phyloP scores from a whole-genome alignment of 2,329 filamentous ascomycete species.

The Trichoderma atrobrunneum region DNA sequence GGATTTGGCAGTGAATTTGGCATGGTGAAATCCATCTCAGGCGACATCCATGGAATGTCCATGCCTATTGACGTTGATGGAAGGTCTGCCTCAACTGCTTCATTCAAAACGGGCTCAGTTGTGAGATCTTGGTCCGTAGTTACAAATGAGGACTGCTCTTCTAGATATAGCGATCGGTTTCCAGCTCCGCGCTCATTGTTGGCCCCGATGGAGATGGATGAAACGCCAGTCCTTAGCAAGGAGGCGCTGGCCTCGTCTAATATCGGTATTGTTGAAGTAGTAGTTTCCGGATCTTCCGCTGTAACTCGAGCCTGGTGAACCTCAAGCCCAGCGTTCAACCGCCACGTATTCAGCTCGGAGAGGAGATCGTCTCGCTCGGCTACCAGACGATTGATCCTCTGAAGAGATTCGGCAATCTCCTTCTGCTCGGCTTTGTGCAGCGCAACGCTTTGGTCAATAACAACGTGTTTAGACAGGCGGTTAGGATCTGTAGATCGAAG shows the following conservation, averaged over 20 bases:
- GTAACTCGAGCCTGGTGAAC: neutral
- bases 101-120: neutral
- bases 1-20: neutral
- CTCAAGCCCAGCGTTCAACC: conserved; percentile 17
- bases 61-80: neutral
- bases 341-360: conserved; percentile 29
- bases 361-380: conserved; percentile 32
- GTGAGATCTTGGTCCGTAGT: neutral
- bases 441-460: conserved; percentile 37
- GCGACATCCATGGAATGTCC: conserved; percentile 6
- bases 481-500: conserved; percentile 34
- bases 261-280: neutral
- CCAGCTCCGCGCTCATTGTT: neutral
- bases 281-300: neutral
- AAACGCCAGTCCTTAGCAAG: neutral
- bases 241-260: neutral
- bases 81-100: neutral
- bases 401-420: conserved; percentile 22
- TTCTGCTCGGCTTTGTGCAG: conserved; percentile 29
- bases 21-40: neutral
- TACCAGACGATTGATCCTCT: conserved; percentile 22
- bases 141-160: conserved; percentile 3
- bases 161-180: neutral
- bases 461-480: conserved; percentile 40
- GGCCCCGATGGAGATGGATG: neutral